Evolutionary conservation across 2,329 filamentous ascomycete genomes (phyloP), one percentile per base, ranked within the genome.

Genomic region (Fusarium citri): DNA sequence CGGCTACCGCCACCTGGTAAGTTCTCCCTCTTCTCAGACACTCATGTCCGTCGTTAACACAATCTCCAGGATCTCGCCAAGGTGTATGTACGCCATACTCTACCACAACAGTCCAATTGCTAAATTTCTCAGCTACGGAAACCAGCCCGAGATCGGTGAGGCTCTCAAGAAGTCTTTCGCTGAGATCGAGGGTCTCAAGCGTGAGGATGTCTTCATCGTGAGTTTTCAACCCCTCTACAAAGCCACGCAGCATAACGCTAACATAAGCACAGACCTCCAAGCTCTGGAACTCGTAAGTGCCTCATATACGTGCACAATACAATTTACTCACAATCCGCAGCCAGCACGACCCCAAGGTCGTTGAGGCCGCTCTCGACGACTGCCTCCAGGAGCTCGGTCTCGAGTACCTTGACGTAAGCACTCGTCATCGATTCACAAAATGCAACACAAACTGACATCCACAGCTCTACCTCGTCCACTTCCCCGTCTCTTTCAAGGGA

Each of bases 151-250:
- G 91, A 91, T 64, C 81, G 84, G 48, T 12, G 55, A 59, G 48
- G 55, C 55, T 18, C 26, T 59, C 15, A 59, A 59, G 48, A 59
- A 59, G 91, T 90, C 57, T 92, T 94, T 82, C 88, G 89, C 77
- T 91, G 94, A 92, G 54, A 86, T 88, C 70, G 87, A 87, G 25
- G 88, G 88, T 59, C 79, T 92, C 3, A 86, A 89, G 14, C 88
- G 92, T 47, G 85, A 88, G 74, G 84, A 90, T 74, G 87, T 94
- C 74, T 94, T 87, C 83, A 81, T 94, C 67, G 41, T 43, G 15
- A 43, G 41, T 43, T 15, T 16, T 6, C 41, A 16, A 7, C 41
- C 14, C 8, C 22, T 43, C 22, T 43, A 16, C 22, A 14, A 16
- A 22, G 3, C 4, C 9, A 7, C 6, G 0, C 20, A 43, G 9